These are phyloP conservation scores for Lobosporangium transversale DNA, from an alignment of 192 early-diverging fungal genomes.

Conservation along the genomic window DNA sequence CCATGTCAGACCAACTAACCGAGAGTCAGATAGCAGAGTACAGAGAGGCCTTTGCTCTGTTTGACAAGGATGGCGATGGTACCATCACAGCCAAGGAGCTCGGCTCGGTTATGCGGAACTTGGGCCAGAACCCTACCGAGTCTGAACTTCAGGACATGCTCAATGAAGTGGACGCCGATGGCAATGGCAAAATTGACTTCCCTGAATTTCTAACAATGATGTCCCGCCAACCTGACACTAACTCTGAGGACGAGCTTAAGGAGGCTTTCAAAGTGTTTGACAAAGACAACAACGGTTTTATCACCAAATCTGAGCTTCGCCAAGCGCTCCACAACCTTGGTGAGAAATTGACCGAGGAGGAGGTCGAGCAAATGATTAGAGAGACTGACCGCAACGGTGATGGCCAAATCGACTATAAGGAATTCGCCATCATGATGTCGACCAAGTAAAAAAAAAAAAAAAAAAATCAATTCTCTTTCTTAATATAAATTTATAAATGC, in stretches of 20 bases:
- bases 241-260: slow-evolving; percentile 87
- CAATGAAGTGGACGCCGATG: slow-evolving; percentile 92
- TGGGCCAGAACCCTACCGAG: slow-evolving; percentile 92
- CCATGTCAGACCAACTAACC: slow-evolving; percentile 83
- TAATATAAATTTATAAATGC: no score
- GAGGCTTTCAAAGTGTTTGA: slow-evolving; percentile 97
- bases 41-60: slow-evolving; percentile 89
- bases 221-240: slow-evolving; percentile 83
- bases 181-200: slow-evolving; percentile 95
- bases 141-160: slow-evolving; percentile 93
- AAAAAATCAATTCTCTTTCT: no score
- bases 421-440: no score
- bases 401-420: slow-evolving; percentile 46
- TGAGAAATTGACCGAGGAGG: slow-evolving; percentile 77
- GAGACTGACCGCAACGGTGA: slow-evolving; percentile 70
- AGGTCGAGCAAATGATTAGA: slow-evolving; percentile 79
- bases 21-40: slow-evolving; percentile 90
- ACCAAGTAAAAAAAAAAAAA: no score
- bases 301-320: slow-evolving; percentile 85
- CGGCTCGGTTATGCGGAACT: slow-evolving; percentile 88
- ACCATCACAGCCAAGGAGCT: slow-evolving; percentile 91
- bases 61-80: slow-evolving; percentile 94
- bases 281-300: slow-evolving; percentile 90
- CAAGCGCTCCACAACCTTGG: slow-evolving; percentile 92
- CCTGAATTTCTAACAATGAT: slow-evolving; percentile 94